These are phyloP conservation scores for Starmerella apicola DNA, from an alignment of 805 yeast species.

Conservation along the genomic window DNA sequence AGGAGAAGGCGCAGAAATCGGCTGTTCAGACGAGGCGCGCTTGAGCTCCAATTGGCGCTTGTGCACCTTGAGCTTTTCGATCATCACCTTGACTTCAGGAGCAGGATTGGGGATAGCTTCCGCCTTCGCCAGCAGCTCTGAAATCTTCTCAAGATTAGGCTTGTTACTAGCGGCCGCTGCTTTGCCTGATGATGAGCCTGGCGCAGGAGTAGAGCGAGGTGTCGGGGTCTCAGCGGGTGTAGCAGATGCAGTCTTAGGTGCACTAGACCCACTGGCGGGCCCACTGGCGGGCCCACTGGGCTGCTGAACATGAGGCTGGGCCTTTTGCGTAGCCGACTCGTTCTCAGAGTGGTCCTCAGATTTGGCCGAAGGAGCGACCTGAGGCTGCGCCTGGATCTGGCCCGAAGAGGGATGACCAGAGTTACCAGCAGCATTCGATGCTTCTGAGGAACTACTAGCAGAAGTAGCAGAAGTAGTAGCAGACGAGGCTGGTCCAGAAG, in stretches of 20 bases:
- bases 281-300: neutral
- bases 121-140: slow-evolving; percentile 28
- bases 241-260: neutral
- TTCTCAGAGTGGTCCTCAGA: slow-evolving; percentile 1
- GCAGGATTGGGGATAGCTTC: slow-evolving; percentile 29
- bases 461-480: too few relatives aligned
- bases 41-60: slow-evolving; percentile 21
- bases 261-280: neutral
- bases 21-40: slow-evolving; percentile 13
- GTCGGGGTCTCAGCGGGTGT: slow-evolving; percentile 6
- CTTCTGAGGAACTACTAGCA: too few relatives aligned
- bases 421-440: too few relatives aligned
- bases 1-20: slow-evolving; percentile 6
- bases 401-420: slow-evolving; percentile 1
- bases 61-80: slow-evolving; percentile 28
- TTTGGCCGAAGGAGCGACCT: slow-evolving; percentile 2
- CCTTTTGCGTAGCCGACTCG: slow-evolving; percentile 1
- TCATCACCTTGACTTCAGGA: slow-evolving; percentile 26
- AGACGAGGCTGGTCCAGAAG: too few relatives aligned
- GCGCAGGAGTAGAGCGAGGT: neutral
- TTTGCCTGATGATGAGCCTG: slow-evolving; percentile 4
- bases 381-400: slow-evolving; percentile 10
- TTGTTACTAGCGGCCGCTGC: slow-evolving; percentile 8
- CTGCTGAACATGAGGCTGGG: slow-evolving; percentile 6
- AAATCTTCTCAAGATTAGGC: slow-evolving; percentile 25